Percentiles rank a stretch among this genome's conserved stretches.
Evolutionary conservation across 352 stramenopile genomes (phyloP).

Genomic region (Globisporangium nunn): DNA sequence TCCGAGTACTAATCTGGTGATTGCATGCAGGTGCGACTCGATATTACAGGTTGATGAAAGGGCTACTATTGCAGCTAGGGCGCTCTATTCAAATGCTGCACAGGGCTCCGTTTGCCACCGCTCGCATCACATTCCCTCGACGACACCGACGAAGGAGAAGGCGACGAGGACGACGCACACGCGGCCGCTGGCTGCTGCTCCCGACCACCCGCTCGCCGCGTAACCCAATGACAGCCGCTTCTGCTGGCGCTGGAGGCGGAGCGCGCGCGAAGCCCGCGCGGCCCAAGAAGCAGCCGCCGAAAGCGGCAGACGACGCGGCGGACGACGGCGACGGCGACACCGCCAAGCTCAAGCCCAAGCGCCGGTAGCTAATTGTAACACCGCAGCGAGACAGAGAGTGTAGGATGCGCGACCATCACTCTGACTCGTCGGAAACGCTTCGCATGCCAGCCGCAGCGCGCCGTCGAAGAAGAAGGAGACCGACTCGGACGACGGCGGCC

Average conservation of each 20-base stretch:
- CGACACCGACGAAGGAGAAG: background rate
- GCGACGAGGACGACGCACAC: background rate
- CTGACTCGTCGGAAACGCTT: conserved; percentile 1
- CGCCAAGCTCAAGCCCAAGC: conserved; percentile 32
- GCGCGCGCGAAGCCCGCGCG: conserved; percentile 7
- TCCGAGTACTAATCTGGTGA: too few species aligned
- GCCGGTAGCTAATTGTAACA: conserved; percentile 13
- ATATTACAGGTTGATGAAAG: too few species aligned
- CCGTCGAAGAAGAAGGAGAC: conserved; percentile 47
- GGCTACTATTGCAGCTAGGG: too few species aligned
- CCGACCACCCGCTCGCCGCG: background rate
- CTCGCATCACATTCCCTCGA: conserved; percentile 3
- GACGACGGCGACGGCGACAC: conserved; percentile 8
- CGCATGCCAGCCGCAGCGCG: conserved; percentile 25
- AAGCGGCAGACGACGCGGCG: conserved; percentile 6
- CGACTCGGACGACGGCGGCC: conserved; percentile 18
- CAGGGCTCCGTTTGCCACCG: background rate
- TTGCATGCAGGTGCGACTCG: too few species aligned
- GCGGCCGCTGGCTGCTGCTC: background rate
- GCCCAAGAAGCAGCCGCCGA: conserved; percentile 14
- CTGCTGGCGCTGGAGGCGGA: background rate
- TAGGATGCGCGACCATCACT: background rate
- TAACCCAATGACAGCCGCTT: background rate
- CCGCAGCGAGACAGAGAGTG: background rate
- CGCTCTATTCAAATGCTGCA: too few species aligned